phyloP scores from a whole-genome alignment of 2,329 filamentous ascomycete genomes.

The Eutypella sp. region DNA sequence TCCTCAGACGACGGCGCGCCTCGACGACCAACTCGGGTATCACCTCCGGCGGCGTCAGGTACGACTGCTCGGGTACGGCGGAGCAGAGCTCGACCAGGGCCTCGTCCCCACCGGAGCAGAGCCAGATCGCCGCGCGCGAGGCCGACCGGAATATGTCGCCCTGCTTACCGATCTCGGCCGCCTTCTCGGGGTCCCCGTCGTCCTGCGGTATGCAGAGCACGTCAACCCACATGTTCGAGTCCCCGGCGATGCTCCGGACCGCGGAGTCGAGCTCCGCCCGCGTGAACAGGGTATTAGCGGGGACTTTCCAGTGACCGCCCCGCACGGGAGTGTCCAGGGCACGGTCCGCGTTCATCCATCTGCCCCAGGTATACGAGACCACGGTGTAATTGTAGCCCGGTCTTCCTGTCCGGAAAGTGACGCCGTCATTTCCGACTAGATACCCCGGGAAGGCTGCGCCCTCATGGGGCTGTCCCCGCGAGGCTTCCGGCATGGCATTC shows the following conservation, averaged over 20 bases:
- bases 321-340: not conserved
- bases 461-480: too few relatives aligned
- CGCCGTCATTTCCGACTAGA: not conserved
- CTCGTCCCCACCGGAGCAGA: not conserved
- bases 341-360: not conserved
- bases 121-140: not conserved
- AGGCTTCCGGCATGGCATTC: too few relatives aligned
- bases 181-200: not conserved
- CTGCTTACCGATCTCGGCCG: not conserved
- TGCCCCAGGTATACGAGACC: not conserved
- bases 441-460: too few relatives aligned
- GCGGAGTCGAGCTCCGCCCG: not conserved
- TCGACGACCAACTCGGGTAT: not conserved
- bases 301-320: not conserved
- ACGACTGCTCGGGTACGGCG: not conserved
- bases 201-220: not conserved
- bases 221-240: not conserved
- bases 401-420: not conserved
- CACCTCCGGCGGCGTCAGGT: not conserved
- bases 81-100: not conserved
- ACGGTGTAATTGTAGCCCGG: not conserved
- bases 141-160: not conserved
- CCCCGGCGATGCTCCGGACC: not conserved
- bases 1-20: not conserved
- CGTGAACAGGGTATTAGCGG: not conserved